Evolutionary conservation across 1,139 yeast genomes (phyloP).

Genomic region (Pichia sp.): DNA sequence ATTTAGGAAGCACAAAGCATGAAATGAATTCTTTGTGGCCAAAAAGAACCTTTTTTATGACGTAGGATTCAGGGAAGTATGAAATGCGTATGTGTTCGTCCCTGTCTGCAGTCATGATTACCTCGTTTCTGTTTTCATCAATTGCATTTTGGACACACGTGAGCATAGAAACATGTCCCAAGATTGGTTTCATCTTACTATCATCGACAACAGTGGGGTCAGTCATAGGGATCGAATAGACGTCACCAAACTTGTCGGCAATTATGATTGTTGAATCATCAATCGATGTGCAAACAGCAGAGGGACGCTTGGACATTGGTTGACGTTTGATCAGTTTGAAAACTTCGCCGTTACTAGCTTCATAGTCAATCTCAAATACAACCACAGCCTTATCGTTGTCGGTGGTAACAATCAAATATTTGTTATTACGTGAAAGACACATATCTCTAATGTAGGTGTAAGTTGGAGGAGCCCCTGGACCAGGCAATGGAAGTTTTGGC

Average conservation of each 20-base stretch:
- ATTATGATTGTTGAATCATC: constrained; percentile 54
- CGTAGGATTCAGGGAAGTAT: constrained; percentile 70
- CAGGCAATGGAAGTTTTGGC: constrained; percentile 59
- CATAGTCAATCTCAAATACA: constrained; percentile 43
- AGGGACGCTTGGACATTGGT: constrained; percentile 84
- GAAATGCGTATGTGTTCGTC: constrained; percentile 96
- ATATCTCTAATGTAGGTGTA: constrained; percentile 65
- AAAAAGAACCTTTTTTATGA: constrained; percentile 78
- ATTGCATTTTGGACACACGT: constrained; percentile 56
- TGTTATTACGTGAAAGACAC: constrained; percentile 49
- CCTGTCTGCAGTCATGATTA: constrained; percentile 78
- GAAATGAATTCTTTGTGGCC: constrained; percentile 87
- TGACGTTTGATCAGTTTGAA: constrained; percentile 63
- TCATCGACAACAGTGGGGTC: constrained; percentile 36
- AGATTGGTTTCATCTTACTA: constrained; percentile 53
- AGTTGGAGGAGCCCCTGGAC: constrained; percentile 63
- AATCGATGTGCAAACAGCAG: constrained; percentile 62
- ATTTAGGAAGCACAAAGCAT: constrained; percentile 49
- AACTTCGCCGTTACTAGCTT: constrained; percentile 33
- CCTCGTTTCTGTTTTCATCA: constrained; percentile 43
- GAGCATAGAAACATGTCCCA: constrained; percentile 97
- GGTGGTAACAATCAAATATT: constrained; percentile 61
- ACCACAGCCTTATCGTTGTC: constrained; percentile 81
- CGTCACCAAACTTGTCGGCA: constrained; percentile 99
- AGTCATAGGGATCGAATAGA: constrained; percentile 52